phyloP scores from a whole-genome alignment of 306 rosid species.

The Sechiopsis laciniata region DNA sequence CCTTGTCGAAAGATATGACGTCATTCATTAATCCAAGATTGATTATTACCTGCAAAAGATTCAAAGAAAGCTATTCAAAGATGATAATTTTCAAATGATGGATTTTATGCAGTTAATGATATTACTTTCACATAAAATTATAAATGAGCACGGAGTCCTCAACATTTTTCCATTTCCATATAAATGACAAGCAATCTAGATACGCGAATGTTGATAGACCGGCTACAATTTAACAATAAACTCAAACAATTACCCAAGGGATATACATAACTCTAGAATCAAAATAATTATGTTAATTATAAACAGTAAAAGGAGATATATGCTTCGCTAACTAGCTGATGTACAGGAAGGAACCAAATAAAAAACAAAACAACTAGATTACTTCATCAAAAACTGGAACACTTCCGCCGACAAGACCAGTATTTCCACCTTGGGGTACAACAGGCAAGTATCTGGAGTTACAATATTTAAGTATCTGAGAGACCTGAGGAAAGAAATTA shows the following conservation, averaged over 20 bases:
- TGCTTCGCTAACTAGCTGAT: neutral
- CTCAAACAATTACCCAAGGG: neutral
- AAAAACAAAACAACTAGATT: slow-evolving; percentile 26
- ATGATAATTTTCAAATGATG: neutral
- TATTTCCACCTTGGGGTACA: slow-evolving; percentile 98
- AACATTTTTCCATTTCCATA: neutral
- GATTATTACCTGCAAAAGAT: slow-evolving; percentile 73
- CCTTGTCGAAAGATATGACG: slow-evolving; percentile 79
- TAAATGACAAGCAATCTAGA: neutral
- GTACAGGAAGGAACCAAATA: neutral
- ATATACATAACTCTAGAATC: neutral
- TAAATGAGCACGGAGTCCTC: neutral
- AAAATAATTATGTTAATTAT: neutral
- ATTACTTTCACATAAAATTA: neutral
- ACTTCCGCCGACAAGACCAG: slow-evolving; percentile 98
- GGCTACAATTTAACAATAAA: neutral
- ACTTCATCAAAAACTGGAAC: slow-evolving; percentile 98
- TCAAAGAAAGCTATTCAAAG: slow-evolving; percentile 18
- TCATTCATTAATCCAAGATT: slow-evolving; percentile 70
- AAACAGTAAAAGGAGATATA: neutral
- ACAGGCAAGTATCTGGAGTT: slow-evolving; percentile 77
- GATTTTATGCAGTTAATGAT: neutral
- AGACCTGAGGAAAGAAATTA: slow-evolving; percentile 46
- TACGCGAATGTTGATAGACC: neutral
- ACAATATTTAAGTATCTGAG: slow-evolving; percentile 74